These are phyloP conservation scores for Amanita pseudoporphyria DNA, from an alignment of 768 basidiomycete species.

Conservation along the genomic window DNA sequence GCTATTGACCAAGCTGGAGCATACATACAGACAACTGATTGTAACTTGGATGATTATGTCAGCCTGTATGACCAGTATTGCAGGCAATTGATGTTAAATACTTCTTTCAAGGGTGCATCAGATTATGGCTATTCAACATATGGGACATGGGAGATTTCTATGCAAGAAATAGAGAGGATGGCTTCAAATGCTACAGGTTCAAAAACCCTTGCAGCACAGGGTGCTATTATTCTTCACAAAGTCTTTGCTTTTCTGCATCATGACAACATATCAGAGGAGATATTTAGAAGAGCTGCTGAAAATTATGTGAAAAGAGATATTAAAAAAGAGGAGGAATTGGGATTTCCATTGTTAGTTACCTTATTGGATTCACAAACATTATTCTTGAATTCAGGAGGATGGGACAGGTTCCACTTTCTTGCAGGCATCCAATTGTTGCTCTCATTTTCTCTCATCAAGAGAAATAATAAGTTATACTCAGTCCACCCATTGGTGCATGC, in stretches of 20 bases:
- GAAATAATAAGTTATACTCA: too few species aligned
- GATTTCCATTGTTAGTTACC: not conserved
- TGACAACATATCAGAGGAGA: slow-evolving; percentile 9
- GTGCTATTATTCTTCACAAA: slow-evolving; percentile 11
- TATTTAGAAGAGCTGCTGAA: slow-evolving; percentile 12
- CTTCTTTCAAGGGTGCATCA: too few species aligned
- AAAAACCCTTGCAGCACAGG: slow-evolving; percentile 5
- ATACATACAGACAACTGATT: too few species aligned
- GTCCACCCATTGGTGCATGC: too few species aligned
- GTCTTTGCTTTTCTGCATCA: slow-evolving; percentile 14
- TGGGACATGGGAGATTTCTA: too few species aligned
- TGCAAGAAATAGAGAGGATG: slow-evolving; percentile 9
- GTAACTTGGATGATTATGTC: too few species aligned
- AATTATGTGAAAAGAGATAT: too few species aligned
- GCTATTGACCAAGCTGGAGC: too few species aligned
- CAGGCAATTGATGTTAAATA: too few species aligned
- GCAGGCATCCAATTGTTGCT: slow-evolving; percentile 11
- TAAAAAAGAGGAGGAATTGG: not conserved
- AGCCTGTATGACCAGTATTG: slow-evolving; percentile 4
- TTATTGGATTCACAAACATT: not conserved
- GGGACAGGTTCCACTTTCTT: slow-evolving; percentile 11
- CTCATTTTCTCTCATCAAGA: slow-evolving; percentile 12
- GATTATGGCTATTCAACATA: too few species aligned
- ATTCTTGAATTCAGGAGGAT: slow-evolving; percentile 1
- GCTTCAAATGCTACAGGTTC: not conserved